Percentiles rank a stretch among this genome's conserved stretches.
Evolutionary conservation across 441 rosid genomes (phyloP).

Genomic region (Gossypium gossypioides): DNA sequence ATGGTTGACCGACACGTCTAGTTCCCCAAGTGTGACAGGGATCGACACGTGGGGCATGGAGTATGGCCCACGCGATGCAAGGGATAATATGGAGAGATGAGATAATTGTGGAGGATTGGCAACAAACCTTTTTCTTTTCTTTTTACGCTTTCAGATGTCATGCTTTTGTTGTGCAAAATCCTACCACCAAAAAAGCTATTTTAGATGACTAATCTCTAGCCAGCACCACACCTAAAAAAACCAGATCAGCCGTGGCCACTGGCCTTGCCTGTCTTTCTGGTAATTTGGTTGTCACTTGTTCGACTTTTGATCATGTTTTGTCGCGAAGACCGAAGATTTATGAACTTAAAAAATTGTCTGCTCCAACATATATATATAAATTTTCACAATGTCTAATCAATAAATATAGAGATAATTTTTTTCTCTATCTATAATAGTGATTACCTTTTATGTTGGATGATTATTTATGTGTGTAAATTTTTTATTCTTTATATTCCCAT

Average conservation of each 20-base stretch:
- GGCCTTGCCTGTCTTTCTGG: neutral
- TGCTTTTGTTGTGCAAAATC: neutral
- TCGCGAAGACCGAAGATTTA: neutral
- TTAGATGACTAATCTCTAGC: neutral
- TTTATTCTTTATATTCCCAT: no score
- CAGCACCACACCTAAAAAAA: neutral
- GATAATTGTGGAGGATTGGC: neutral
- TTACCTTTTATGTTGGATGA: no score
- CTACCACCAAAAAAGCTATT: neutral
- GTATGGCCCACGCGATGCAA: neutral
- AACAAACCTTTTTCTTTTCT: neutral
- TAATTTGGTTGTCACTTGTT: neutral
- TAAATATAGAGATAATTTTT: no score
- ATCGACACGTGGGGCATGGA: neutral
- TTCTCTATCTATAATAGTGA: no score
- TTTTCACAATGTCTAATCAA: no score
- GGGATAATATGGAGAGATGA: neutral
- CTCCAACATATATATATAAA: no score
- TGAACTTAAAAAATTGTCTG: neutral
- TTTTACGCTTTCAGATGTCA: neutral
- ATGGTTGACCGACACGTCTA: neutral
- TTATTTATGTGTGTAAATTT: no score
- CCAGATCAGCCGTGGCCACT: neutral
- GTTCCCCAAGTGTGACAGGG: neutral
- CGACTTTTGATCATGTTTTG: neutral